These are phyloP conservation scores for Umbellularia californica DNA, from an alignment of 164 flowering plant genomes.

Conservation along the genomic window DNA sequence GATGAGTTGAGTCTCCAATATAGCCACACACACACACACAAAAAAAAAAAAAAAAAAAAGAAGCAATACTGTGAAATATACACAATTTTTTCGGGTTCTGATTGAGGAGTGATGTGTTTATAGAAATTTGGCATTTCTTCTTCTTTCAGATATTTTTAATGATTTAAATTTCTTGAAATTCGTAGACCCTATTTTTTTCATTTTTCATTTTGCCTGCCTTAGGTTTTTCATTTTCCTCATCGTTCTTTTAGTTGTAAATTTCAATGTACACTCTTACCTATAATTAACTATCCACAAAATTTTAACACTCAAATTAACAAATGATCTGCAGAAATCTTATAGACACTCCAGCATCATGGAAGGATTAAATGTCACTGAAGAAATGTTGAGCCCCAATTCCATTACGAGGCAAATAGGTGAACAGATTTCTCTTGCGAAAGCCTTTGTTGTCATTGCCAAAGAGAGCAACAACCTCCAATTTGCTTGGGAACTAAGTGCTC, in stretches of 20 bases:
- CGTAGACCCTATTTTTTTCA: background rate
- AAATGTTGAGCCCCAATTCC: conserved; percentile 70
- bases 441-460: conserved; percentile 75
- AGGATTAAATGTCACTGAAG: conserved; percentile 71
- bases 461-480: conserved; percentile 82
- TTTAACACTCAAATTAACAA: background rate
- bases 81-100: too few species aligned
- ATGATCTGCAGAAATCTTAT: conserved; percentile 37
- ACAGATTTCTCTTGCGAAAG: conserved; percentile 77
- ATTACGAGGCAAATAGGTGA: conserved; percentile 64
- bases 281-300: background rate
- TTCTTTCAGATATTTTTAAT: too few species aligned
- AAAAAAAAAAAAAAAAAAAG: too few species aligned
- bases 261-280: background rate
- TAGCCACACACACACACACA: too few species aligned
- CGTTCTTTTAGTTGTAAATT: background rate
- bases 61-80: too few species aligned
- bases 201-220: background rate
- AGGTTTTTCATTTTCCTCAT: background rate
- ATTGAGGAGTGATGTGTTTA: too few species aligned
- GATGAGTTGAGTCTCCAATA: too few species aligned
- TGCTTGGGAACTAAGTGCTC: conserved; percentile 88
- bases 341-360: conserved; percentile 41
- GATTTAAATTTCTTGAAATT: background rate
- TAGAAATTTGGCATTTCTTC: too few species aligned